A percentile compares a stretch with the other conserved stretches of the same genome.
phyloP scores from a whole-genome alignment of 495 filamentous ascomycete species.

The Penicillium pulvis region DNA sequence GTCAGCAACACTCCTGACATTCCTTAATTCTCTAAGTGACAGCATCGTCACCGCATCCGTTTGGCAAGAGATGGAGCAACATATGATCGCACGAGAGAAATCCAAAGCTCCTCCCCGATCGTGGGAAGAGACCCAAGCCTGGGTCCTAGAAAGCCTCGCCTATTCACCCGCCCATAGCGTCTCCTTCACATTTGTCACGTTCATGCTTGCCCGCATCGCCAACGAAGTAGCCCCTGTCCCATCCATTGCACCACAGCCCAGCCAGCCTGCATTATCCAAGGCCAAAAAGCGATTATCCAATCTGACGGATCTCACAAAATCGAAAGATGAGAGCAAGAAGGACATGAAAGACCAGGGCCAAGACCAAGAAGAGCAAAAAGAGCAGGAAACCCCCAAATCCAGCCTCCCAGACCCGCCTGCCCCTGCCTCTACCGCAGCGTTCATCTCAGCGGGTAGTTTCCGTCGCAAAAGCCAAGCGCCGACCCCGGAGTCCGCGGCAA shows the following conservation, averaged over 20 bases:
- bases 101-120: slow-evolving; percentile 44
- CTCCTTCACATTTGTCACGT: slow-evolving; percentile 81
- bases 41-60: slow-evolving; percentile 67
- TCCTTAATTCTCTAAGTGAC: slow-evolving; percentile 71
- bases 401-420: slow-evolving; percentile 17
- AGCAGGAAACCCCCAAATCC: slow-evolving; percentile 14
- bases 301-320: not conserved
- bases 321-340: slow-evolving; percentile 3
- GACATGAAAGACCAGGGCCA: not conserved
- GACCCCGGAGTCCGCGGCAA: slow-evolving; percentile 16
- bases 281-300: slow-evolving; percentile 1
- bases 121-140: slow-evolving; percentile 65
- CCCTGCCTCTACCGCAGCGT: slow-evolving; percentile 31
- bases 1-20: slow-evolving; percentile 65
- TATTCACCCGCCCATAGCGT: slow-evolving; percentile 75
- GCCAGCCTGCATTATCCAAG: not conserved
- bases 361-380: not conserved
- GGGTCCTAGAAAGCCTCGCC: slow-evolving; percentile 72
- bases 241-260: slow-evolving; percentile 14
- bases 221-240: slow-evolving; percentile 47
- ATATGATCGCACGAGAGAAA: slow-evolving; percentile 55
- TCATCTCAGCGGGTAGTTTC: slow-evolving; percentile 37
- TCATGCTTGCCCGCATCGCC: slow-evolving; percentile 63
- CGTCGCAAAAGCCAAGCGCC: slow-evolving; percentile 31
- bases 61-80: slow-evolving; percentile 72